Evolutionary conservation across 768 basidiomycete genomes (phyloP), one percentile per base, ranked within the genome.

Genomic region (Lactarius hatsudake): DNA sequence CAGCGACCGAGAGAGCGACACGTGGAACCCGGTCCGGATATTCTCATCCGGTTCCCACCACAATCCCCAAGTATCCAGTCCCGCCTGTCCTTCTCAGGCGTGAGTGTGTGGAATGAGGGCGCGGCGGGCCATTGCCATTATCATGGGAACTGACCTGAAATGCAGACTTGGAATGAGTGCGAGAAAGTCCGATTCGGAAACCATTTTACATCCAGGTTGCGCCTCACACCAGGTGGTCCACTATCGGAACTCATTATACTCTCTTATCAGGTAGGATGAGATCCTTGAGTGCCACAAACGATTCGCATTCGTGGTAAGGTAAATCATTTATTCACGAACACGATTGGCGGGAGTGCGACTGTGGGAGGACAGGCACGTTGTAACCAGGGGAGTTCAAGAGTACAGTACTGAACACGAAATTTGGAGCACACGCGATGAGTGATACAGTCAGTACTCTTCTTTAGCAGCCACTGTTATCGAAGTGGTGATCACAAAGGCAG

Each of bases 41-140:
- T 59, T 42, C 64, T 34, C 45, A 32, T 66, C 42, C 53, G 56
- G 48, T 40, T 45, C 53, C 36, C 36, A 38, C 36, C 36, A 38
- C 36, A 13, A 38, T 38, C 36, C 36, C 96, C 96, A 99, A 97
- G 75, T 23, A 96, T 77, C 91, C 93, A 97, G 72, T 96, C 93
- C 71, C 94, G 91, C 69, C 80, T 83, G 72, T 86, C 88, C 75
- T 84, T 85, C n/a, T 79, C 77, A 59, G 80, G 81, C 69, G 88
- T 88, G 54, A 40, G 42, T 38, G 12, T 2, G 9, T 38, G 36
- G 36, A 13, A 38, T 38, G 36, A 38, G 36, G 36, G 36, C 36
- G 36, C 42, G 17, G 42, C 40, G 2, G 17, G 18, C 18, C 40
- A 5, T 42, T 42, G 5, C 17, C 40, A 15, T 18, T 17, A 17